phyloP scores from a whole-genome alignment of 2,329 filamentous ascomycete species.

The Talaromyces islandicus region DNA sequence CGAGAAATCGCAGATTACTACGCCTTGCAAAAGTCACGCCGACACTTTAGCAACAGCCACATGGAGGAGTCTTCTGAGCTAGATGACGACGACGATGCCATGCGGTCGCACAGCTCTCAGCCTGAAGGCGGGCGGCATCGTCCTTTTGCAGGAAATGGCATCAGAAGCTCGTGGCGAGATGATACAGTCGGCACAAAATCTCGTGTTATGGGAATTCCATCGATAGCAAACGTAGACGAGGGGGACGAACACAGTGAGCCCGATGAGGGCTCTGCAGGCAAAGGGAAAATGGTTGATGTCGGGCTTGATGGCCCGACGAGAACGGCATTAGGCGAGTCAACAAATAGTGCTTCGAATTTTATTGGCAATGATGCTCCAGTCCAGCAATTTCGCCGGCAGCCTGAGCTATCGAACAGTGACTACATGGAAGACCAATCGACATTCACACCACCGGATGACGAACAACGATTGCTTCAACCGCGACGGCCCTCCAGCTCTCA shows the following conservation, averaged over 20 bases:
- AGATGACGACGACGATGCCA: conserved; percentile 60
- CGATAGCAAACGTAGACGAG: conserved; percentile 20
- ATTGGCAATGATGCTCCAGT: conserved; percentile 49
- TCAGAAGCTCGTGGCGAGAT: conserved; percentile 53
- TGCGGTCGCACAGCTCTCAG: conserved; percentile 47
- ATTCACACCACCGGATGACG: conserved; percentile 47
- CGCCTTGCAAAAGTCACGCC: conserved; percentile 80
- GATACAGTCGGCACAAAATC: conserved; percentile 38
- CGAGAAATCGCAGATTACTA: conserved; percentile 91
- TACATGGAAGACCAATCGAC: conserved; percentile 34
- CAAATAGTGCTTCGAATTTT: conserved; percentile 32
- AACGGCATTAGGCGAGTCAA: conserved; percentile 35
- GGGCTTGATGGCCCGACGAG: conserved; percentile 64
- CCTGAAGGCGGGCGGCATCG: conserved; percentile 40
- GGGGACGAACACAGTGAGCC: conserved; percentile 32
- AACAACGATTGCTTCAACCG: conserved; percentile 41
- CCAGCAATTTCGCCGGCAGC: conserved; percentile 48
- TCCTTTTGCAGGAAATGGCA: conserved; percentile 42
- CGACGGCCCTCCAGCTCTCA: conserved; percentile 45
- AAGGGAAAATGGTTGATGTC: conserved; percentile 72
- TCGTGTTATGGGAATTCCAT: conserved; percentile 24
- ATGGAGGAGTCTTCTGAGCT: conserved; percentile 80
- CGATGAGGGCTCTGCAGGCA: conserved; percentile 39
- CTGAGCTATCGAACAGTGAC: conserved; percentile 32
- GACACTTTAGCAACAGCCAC: conserved; percentile 78